Percentiles rank a stretch among this genome's conserved stretches.
These are phyloP conservation scores for Tremella yokohamensis DNA, from an alignment of 768 basidiomycete genomes.

Conservation along the genomic window DNA sequence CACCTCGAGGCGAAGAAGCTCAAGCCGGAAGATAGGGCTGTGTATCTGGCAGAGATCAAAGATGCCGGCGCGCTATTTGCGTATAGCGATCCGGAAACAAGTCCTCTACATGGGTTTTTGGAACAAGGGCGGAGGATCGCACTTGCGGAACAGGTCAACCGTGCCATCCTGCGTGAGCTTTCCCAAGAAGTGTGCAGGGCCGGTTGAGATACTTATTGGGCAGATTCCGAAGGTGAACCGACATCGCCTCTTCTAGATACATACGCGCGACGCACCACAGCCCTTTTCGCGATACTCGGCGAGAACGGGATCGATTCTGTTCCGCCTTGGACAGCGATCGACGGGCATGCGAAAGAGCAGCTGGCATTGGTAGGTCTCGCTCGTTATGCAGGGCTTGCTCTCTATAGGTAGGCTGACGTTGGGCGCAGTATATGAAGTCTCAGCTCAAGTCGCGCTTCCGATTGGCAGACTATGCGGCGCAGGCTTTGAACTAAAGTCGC, in stretches of 20 bases:
- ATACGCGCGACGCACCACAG: constrained; percentile 22
- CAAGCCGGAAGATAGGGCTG: constrained; percentile 59
- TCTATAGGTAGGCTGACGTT: neutral
- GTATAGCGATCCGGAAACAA: constrained; percentile 75
- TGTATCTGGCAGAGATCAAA: constrained; percentile 67
- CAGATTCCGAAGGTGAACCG: constrained; percentile 21
- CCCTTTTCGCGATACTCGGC: constrained; percentile 22
- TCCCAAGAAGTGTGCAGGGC: neutral
- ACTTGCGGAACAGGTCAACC: constrained; percentile 82
- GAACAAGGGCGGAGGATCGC: constrained; percentile 70
- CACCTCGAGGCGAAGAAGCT: constrained; percentile 63
- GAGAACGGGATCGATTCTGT: constrained; percentile 28
- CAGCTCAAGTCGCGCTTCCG: constrained; percentile 11
- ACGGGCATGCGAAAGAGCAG: constrained; percentile 29
- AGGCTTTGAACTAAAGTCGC: neutral
- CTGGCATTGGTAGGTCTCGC: constrained; percentile 27
- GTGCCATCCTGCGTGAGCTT: constrained; percentile 73
- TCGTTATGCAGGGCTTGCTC: neutral
- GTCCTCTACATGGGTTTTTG: constrained; percentile 71
- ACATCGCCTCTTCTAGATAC: constrained; percentile 24
- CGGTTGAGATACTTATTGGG: neutral
- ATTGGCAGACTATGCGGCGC: constrained; percentile 24
- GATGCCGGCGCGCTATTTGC: constrained; percentile 75
- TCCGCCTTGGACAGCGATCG: constrained; percentile 25
- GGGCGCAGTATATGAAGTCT: constrained; percentile 9